phyloP scores from a whole-genome alignment of 164 flowering plant species.

The Hamamelis virginiana region DNA sequence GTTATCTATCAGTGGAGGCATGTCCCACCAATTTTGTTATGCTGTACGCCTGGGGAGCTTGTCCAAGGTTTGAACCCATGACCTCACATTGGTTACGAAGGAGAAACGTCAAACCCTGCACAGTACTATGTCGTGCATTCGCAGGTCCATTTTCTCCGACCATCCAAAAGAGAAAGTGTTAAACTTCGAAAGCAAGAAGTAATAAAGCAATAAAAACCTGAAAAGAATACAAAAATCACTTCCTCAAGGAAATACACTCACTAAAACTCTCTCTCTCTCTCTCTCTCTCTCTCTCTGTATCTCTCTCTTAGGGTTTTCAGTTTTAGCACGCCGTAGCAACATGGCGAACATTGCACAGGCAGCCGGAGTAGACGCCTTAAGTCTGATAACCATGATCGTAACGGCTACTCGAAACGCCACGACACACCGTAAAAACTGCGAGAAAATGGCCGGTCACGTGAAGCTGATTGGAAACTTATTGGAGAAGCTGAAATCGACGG shows the following conservation, averaged over 20 bases:
- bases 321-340: not conserved
- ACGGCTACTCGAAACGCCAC: conserved; percentile 30
- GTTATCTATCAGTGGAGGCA: too few relatives aligned
- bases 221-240: not conserved
- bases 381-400: conserved; percentile 23
- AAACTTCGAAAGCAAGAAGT: too few relatives aligned
- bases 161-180: too few relatives aligned
- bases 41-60: too few relatives aligned
- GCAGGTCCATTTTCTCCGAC: not conserved
- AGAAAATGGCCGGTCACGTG: conserved; percentile 37
- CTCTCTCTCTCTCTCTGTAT: too few relatives aligned
- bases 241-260: not conserved
- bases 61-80: too few relatives aligned
- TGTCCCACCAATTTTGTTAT: too few relatives aligned
- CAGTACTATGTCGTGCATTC: too few relatives aligned
- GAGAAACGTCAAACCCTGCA: too few relatives aligned
- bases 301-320: conserved; percentile 1
- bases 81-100: too few relatives aligned
- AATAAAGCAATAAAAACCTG: not conserved
- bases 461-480: conserved; percentile 39
- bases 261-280: too few relatives aligned
- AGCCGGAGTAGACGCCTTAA: conserved; percentile 27
- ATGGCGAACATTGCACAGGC: conserved; percentile 21
- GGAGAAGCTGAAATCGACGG: conserved; percentile 38
- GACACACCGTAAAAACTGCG: conserved; percentile 42